Evolutionary conservation across 768 basidiomycete genomes (phyloP).

Genomic region (Russula compacta): DNA sequence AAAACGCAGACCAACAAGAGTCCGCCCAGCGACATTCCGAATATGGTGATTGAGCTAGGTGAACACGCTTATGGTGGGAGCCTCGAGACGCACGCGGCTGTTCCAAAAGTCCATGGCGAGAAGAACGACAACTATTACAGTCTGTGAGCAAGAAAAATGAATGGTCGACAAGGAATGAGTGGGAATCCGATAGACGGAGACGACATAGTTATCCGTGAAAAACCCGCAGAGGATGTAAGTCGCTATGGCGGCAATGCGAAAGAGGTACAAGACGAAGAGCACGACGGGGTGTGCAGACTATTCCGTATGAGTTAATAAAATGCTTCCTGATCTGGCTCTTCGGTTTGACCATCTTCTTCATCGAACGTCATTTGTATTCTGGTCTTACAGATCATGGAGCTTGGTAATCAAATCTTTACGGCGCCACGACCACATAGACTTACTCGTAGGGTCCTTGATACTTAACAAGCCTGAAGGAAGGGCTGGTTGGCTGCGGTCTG

Average conservation of each 20-base stretch:
- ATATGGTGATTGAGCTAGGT: background rate
- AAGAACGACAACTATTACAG: conserved; percentile 86
- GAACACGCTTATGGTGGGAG: background rate
- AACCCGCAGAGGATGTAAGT: conserved; percentile 92
- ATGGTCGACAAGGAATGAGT: background rate
- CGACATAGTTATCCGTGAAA: conserved; percentile 84
- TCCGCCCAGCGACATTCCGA: conserved; percentile 89
- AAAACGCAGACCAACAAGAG: conserved; percentile 88
- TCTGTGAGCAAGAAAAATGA: conserved; percentile 33
- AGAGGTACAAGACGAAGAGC: conserved; percentile 83
- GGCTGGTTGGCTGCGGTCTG: too few species aligned
- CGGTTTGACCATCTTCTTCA: too few species aligned
- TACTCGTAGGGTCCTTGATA: too few species aligned
- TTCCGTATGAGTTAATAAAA: background rate
- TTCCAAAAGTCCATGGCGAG: conserved; percentile 99
- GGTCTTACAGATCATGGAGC: too few species aligned
- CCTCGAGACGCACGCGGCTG: conserved; percentile 54
- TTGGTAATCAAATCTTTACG: too few species aligned
- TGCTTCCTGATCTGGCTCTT: too few species aligned
- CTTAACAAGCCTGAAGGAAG: too few species aligned
- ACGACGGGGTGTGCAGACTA: conserved; percentile 76
- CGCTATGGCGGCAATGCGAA: conserved; percentile 78
- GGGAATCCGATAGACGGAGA: conserved; percentile 56
- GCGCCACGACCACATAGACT: too few species aligned
- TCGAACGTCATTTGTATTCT: too few species aligned